Conservation (phyloP, 2,329 filamentous ascomycete species). For the Botryosphaeria dothidea region DNA sequence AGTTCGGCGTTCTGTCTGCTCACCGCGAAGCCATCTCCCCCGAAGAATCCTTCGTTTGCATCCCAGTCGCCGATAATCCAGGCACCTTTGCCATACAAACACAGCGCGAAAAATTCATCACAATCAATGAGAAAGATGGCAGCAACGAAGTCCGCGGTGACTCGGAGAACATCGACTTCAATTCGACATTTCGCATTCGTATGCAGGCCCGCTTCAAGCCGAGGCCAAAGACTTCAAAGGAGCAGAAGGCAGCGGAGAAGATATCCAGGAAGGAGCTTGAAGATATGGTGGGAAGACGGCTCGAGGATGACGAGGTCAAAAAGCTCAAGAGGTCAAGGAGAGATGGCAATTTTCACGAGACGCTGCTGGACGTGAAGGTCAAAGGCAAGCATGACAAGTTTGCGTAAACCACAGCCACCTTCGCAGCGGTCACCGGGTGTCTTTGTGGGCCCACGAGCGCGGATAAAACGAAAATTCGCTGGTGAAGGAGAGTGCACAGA, state of each 20-base stretch:
- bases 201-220: conserved; percentile 98
- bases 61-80: conserved; percentile 62
- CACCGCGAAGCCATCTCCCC: conserved; percentile 78
- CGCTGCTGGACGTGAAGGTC: conserved; percentile 80
- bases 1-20: conserved; percentile 75
- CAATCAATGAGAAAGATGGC: conserved; percentile 48
- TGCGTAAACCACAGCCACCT: conserved; percentile 33
- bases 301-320: conserved; percentile 85
- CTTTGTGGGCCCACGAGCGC: neutral
- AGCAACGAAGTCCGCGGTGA: conserved; percentile 71
- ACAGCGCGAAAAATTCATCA: conserved; percentile 68
- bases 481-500: neutral
- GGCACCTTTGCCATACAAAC: conserved; percentile 77
- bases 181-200: conserved; percentile 74
- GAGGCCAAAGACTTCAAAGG: conserved; percentile 73
- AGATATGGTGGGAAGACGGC: conserved; percentile 69
- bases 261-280: conserved; percentile 85
- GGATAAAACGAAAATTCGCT: neutral
- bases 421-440: neutral
- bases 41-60: conserved; percentile 77
- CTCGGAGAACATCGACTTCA: conserved; percentile 65
- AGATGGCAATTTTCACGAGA: conserved; percentile 89
- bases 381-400: conserved; percentile 94
- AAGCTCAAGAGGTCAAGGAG: conserved; percentile 77
- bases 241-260: conserved; percentile 80